These are phyloP conservation scores for Metrosideros polymorpha DNA, from an alignment of 441 rosid genomes.

Conservation along the genomic window DNA sequence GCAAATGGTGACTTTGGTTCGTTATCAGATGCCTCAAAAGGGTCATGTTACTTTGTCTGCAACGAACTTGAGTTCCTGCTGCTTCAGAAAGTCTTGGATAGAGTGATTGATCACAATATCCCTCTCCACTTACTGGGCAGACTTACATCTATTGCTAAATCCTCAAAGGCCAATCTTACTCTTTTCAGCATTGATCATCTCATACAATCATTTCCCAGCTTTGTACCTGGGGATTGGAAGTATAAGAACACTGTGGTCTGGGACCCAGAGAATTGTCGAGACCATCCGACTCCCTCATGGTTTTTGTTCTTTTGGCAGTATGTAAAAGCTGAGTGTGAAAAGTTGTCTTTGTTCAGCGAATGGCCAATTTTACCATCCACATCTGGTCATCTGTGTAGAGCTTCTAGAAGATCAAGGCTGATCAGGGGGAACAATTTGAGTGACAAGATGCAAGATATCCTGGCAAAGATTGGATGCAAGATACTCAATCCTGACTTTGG, in stretches of 20 bases:
- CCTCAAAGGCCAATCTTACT: constrained; percentile 54
- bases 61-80: constrained; percentile 64
- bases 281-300: constrained; percentile 84
- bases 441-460: constrained; percentile 43
- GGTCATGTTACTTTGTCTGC: constrained; percentile 61
- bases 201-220: constrained; percentile 58
- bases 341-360: constrained; percentile 63
- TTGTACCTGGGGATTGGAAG: constrained; percentile 90
- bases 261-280: constrained; percentile 50
- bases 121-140: constrained; percentile 53
- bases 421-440: constrained; percentile 60
- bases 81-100: constrained; percentile 63
- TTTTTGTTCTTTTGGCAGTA: constrained; percentile 85
- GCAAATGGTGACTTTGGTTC: constrained; percentile 85
- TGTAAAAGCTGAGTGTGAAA: constrained; percentile 53
- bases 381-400: constrained; percentile 71
- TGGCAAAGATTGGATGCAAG: constrained; percentile 87
- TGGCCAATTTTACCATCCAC: constrained; percentile 98
- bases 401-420: constrained; percentile 75
- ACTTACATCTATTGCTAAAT: constrained; percentile 67
- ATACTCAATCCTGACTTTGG: constrained; percentile 48
- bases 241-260: constrained; percentile 58
- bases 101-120: constrained; percentile 62
- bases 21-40: constrained; percentile 49
- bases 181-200: constrained; percentile 49